Base-by-base conservation (phyloP, 108 stramenopile genomes). In the Cylindrotheca closterium region DNA sequence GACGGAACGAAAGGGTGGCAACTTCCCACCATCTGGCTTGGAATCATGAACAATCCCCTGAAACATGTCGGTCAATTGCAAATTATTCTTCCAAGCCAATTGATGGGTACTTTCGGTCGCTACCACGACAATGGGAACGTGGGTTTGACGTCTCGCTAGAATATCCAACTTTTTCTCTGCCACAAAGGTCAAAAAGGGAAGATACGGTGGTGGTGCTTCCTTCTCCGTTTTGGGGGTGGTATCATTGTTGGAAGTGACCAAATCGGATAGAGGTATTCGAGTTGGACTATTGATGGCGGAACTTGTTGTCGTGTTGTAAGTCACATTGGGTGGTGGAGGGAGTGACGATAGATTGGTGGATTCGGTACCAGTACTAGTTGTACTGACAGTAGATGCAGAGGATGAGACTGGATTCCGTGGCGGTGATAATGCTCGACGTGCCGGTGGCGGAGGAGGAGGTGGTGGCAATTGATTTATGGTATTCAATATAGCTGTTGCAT, bases 1-100 rank as follows among this genome's bases (percentile, higher is more conserved):
- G 26, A 82, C 70, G 18, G 75, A 78, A 26, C 92, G 80, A 77
- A 93, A 88, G 31, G 92, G 85, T 22, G 92, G 79, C 10, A 89
- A 52, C 4, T 67, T 66, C 24, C 67, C 29, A 32, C 31, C 45
- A 23, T n/a, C n/a, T 37, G 53, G 53, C 4, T 64, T 31, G 45
- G 55, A 10, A 22, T 74, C 60, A 10, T 62, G 58, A 25, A 28
- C 65, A 23, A 74, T 55, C 0, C 85, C 83, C 30, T 80, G 70
- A 58, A 93, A 81, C 68, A 93, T 51, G 60, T 88, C 87, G 1
- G 60, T 47, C n/a, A 93, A 60, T 25, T 78, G 83, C 46, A 89
- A 63, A 24, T 80, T 76, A 65, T 93, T 93, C 57, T 87, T 89
- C 70, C 78, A 64, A 17, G 88, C 88, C 53, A 93, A 51, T 29